A percentile compares a stretch with the other conserved stretches of the same genome.
Conservation (phyloP, 2,329 filamentous ascomycete genomes). For the Pleomassaria siparia region DNA sequence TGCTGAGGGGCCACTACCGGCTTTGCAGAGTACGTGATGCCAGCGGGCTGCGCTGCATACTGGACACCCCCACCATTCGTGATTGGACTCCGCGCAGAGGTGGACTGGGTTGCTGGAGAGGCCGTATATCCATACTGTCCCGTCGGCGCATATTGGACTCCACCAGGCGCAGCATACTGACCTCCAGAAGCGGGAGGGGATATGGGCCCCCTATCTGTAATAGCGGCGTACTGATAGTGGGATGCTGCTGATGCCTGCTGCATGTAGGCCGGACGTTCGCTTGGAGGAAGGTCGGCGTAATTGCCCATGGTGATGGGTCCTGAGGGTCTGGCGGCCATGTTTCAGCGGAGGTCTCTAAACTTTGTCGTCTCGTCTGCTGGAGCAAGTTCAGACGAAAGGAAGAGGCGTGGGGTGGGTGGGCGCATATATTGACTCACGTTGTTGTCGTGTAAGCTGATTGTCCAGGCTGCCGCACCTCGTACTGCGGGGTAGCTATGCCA, state of each 20-base stretch:
- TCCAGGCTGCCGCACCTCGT: conserved; percentile 45
- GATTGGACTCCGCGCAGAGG: conserved; percentile 21
- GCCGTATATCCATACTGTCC: conserved; percentile 32
- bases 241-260: conserved; percentile 23
- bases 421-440: conserved; percentile 28
- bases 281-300: conserved; percentile 47
- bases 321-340: conserved; percentile 34
- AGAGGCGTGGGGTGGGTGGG: conserved; percentile 3
- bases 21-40: conserved; percentile 48
- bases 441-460: conserved; percentile 28
- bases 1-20: conserved; percentile 30
- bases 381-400: neutral
- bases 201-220: conserved; percentile 5
- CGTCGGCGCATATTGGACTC: conserved; percentile 36
- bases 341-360: conserved; percentile 19
- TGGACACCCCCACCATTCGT: conserved; percentile 30
- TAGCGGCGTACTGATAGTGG: conserved; percentile 19
- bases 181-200: conserved; percentile 13
- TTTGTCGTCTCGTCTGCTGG: neutral
- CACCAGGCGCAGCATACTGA: conserved; percentile 23
- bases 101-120: conserved; percentile 23
- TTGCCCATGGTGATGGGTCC: conserved; percentile 48
- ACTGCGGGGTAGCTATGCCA: conserved; percentile 34
- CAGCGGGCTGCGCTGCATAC: conserved; percentile 45
- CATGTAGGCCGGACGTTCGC: conserved; percentile 46